phyloP scores from a whole-genome alignment of 179 eudicot genomes.

The Gypsophila paniculata region DNA sequence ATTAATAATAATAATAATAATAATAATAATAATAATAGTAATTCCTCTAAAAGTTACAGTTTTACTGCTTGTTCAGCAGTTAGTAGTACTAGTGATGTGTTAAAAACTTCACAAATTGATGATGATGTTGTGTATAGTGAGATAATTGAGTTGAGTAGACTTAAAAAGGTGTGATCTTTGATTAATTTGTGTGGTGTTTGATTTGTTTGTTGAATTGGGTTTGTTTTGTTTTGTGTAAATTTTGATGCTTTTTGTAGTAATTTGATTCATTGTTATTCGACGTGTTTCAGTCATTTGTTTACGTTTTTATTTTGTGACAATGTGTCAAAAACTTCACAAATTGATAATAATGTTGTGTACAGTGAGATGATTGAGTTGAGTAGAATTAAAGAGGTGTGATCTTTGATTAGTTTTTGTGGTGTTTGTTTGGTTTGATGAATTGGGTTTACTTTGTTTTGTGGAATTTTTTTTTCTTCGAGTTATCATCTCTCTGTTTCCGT shows the following conservation, averaged over 20 bases:
- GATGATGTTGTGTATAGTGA: slow-evolving; percentile 40
- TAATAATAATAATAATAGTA: not conserved
- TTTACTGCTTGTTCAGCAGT: slow-evolving; percentile 36
- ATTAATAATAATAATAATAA: not conserved
- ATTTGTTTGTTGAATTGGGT: slow-evolving; percentile 11
- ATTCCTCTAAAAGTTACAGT: slow-evolving; percentile 19
- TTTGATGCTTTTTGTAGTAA: not conserved
- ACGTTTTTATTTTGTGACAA: not conserved
- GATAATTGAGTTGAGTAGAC: slow-evolving; percentile 37
- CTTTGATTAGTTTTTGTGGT: not conserved
- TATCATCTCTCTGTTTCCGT: too few relatives aligned
- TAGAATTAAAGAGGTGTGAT: slow-evolving; percentile 46
- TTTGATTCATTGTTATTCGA: not conserved
- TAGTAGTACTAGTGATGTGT: slow-evolving; percentile 26
- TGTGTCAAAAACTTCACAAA: slow-evolving; percentile 23
- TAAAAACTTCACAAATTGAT: slow-evolving; percentile 24
- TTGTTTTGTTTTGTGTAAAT: slow-evolving; percentile 1
- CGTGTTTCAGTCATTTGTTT: too few relatives aligned
- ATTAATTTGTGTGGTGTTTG: not conserved
- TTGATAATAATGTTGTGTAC: slow-evolving; percentile 38
- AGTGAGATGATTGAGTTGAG: slow-evolving; percentile 38
- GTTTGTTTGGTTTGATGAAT: slow-evolving; percentile 1
- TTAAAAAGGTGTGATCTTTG: slow-evolving; percentile 43
- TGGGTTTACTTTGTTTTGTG: slow-evolving; percentile 13
- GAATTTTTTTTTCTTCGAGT: not conserved